Conservation (phyloP, 2,329 filamentous ascomycete genomes). For the Lecanicillium sp. region DNA sequence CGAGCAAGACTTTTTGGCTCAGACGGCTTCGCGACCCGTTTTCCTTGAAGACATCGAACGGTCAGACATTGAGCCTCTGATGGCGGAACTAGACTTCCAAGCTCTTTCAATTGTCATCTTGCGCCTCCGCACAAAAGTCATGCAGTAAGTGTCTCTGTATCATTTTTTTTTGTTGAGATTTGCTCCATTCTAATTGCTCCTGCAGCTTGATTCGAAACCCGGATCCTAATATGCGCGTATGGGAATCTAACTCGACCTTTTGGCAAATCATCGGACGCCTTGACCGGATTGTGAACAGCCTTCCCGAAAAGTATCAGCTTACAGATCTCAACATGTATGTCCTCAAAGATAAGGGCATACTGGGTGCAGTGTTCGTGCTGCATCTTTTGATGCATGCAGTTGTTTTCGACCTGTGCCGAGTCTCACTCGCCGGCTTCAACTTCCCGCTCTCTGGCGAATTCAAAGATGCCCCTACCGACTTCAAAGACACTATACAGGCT, state of each 20-base stretch:
- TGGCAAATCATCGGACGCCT: constrained; percentile 14
- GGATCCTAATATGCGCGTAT: constrained; percentile 7
- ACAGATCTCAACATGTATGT: constrained; percentile 14
- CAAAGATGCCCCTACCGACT: constrained; percentile 13
- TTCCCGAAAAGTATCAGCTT: constrained; percentile 15
- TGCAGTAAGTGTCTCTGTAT: constrained; percentile 10
- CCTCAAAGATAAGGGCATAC: constrained; percentile 12
- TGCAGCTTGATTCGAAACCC: constrained; percentile 13
- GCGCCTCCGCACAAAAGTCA: constrained; percentile 12
- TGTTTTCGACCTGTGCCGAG: constrained; percentile 16
- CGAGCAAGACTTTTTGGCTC: constrained; percentile 11
- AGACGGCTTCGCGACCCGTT: constrained; percentile 3
- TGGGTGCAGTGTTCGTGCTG: constrained; percentile 16
- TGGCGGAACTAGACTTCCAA: constrained; percentile 12
- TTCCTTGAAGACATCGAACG: constrained; percentile 11
- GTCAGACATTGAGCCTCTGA: constrained; percentile 2
- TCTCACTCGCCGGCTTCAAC: constrained; percentile 17
- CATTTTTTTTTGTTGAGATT: background rate
- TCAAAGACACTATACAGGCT: constrained; percentile 14
- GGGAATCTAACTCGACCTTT: constrained; percentile 6
- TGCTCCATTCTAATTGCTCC: background rate
- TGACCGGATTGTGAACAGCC: constrained; percentile 11
- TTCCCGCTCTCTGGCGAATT: constrained; percentile 17
- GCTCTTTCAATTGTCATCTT: constrained; percentile 12
- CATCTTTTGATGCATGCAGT: constrained; percentile 17